These are phyloP conservation scores for Chrysosporium keratinophilum DNA, from an alignment of 2,329 filamentous ascomycete species.

Conservation along the genomic window DNA sequence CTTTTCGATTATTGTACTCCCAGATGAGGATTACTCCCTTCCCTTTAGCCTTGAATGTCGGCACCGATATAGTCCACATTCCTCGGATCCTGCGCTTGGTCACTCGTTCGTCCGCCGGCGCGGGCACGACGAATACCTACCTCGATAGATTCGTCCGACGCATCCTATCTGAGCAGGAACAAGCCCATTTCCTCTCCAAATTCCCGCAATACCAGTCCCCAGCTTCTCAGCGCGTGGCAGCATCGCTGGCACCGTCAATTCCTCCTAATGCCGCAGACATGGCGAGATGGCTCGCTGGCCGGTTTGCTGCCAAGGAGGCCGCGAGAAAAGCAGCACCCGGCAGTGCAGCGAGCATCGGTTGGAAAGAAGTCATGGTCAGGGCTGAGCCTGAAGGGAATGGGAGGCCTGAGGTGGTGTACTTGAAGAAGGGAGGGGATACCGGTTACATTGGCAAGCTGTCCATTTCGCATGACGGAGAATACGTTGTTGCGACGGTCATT, in stretches of 20 bases:
- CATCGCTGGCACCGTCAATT: not conserved
- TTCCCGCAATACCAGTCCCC: conserved; percentile 26
- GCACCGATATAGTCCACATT: conserved; percentile 68
- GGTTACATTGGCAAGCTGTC: conserved; percentile 58
- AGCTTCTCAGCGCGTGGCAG: not conserved
- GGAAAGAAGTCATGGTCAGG: conserved; percentile 49
- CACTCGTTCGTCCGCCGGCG: conserved; percentile 28
- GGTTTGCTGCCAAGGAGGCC: conserved; percentile 66
- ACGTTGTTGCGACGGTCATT: conserved; percentile 45
- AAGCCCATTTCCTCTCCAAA: conserved; percentile 32
- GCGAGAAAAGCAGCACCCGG: conserved; percentile 53
- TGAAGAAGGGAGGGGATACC: conserved; percentile 22
- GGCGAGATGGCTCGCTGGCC: conserved; percentile 37
- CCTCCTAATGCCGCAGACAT: conserved; percentile 24
- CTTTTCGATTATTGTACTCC: not conserved
- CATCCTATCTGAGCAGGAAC: conserved; percentile 34
- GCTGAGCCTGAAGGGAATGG: conserved; percentile 22
- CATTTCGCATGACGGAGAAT: conserved; percentile 80
- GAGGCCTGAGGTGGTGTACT: conserved; percentile 32
- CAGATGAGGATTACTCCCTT: conserved; percentile 41
- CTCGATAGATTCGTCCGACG: conserved; percentile 31
- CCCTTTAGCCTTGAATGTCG: conserved; percentile 57
- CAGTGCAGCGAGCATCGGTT: conserved; percentile 47
- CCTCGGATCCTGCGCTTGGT: conserved; percentile 54
- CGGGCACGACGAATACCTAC: conserved; percentile 17